Conservation (phyloP, 108 stramenopile species). For the Licmophora abbreviata region DNA sequence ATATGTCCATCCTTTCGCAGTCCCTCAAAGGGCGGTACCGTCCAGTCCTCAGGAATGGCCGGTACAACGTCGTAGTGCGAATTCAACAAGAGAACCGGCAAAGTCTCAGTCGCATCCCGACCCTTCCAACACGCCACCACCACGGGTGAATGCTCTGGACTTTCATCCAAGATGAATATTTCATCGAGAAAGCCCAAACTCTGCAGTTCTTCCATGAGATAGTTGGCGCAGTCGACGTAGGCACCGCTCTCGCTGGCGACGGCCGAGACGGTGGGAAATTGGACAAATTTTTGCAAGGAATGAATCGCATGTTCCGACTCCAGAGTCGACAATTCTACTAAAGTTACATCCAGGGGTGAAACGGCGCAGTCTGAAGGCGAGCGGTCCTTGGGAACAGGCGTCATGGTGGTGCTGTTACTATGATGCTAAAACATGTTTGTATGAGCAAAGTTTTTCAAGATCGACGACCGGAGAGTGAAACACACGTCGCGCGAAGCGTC, state of each 20-base stretch:
- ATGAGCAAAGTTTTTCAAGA: no score
- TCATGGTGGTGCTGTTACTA: no score
- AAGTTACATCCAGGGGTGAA: no score
- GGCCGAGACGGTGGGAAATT: conserved; percentile 69
- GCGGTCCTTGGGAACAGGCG: no score
- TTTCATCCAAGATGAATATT: conserved; percentile 36
- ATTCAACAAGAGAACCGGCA: conserved; percentile 87
- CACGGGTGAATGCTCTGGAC: conserved; percentile 72
- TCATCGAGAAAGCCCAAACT: conserved; percentile 17
- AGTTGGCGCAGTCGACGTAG: conserved; percentile 67
- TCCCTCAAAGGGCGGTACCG: conserved; percentile 77
- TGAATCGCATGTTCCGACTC: conserved; percentile 38
- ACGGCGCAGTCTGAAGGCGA: no score
- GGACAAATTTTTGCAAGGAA: conserved; percentile 55
- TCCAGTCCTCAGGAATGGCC: conserved; percentile 59
- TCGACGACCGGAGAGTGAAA: no score
- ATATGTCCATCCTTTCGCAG: conserved; percentile 72
- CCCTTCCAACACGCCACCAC: conserved; percentile 86
- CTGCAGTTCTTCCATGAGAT: conserved; percentile 34
- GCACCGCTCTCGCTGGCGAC: conserved; percentile 66
- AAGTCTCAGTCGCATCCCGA: conserved; percentile 33
- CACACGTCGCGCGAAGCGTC: no score
- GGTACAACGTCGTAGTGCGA: conserved; percentile 97
- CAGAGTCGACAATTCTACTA: no score
- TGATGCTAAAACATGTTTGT: no score